phyloP scores from a whole-genome alignment of 306 rosid genomes.

The Citrullus amarus region DNA sequence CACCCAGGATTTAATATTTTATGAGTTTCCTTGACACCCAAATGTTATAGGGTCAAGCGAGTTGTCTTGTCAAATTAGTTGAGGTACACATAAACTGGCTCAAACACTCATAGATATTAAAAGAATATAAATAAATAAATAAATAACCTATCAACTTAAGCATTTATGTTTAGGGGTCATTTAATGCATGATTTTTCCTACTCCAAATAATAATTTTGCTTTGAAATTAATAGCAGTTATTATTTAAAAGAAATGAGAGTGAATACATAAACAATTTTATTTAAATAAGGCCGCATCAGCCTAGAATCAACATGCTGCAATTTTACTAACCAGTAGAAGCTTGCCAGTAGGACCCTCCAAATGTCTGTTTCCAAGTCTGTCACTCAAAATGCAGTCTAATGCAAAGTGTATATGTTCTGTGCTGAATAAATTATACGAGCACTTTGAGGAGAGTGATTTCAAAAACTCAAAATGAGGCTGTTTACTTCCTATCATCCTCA shows the following conservation, averaged over 20 bases:
- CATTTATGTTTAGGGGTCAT: not conserved
- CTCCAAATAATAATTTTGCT: not conserved
- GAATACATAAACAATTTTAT: not conserved
- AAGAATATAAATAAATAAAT: too few species aligned
- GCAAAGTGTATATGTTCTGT: slow-evolving; percentile 48
- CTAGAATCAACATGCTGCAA: slow-evolving; percentile 11
- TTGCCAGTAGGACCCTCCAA: slow-evolving; percentile 50
- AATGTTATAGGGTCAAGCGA: too few species aligned
- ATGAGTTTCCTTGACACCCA: too few species aligned
- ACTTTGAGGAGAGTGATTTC: slow-evolving; percentile 49
- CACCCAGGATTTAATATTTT: too few species aligned
- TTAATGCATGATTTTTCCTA: not conserved
- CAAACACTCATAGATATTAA: too few species aligned
- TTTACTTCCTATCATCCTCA: slow-evolving; percentile 43
- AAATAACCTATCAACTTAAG: not conserved
- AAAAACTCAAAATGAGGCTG: slow-evolving; percentile 54
- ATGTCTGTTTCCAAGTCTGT: slow-evolving; percentile 22
- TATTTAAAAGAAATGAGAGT: not conserved
- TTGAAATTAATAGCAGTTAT: not conserved
- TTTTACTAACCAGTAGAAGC: slow-evolving; percentile 61
- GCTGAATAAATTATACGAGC: slow-evolving; percentile 73
- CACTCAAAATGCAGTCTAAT: slow-evolving; percentile 38
- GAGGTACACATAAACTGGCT: too few species aligned
- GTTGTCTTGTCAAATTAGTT: too few species aligned
- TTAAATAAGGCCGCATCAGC: not conserved